These are phyloP conservation scores for Sclerospora graminicola DNA, from an alignment of 352 stramenopile genomes.

Conservation along the genomic window DNA sequence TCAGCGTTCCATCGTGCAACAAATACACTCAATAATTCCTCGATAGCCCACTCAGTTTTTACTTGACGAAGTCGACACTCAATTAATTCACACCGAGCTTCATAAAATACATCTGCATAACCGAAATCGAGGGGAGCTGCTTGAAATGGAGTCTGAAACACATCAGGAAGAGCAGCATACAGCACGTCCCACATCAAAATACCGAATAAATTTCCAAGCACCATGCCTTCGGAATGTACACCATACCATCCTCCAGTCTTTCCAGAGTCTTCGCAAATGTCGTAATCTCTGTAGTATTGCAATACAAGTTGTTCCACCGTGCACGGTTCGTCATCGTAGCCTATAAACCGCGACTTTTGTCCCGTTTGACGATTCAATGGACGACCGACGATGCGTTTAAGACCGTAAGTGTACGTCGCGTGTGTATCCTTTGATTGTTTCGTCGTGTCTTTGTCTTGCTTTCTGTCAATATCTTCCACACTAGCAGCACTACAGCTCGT, in stretches of 20 bases:
- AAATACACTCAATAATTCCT: conserved; percentile 34
- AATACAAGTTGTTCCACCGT: conserved; percentile 80
- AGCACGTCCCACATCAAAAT: conserved; percentile 86
- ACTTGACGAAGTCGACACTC: conserved; percentile 36
- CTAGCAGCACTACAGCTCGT: conserved; percentile 7
- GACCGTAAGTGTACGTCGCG: conserved; percentile 24
- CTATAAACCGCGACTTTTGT: conserved; percentile 80
- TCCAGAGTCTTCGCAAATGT: conserved; percentile 1
- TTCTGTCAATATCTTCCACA: neutral
- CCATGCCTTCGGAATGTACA: conserved; percentile 71
- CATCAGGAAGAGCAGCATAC: conserved; percentile 63
- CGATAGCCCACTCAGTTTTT: conserved; percentile 24
- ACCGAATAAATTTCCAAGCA: conserved; percentile 68
- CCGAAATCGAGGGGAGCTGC: conserved; percentile 61
- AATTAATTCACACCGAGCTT: conserved; percentile 29
- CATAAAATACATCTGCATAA: conserved; percentile 43
- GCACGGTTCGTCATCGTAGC: conserved; percentile 79
- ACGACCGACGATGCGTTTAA: conserved; percentile 49
- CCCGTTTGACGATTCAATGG: conserved; percentile 66
- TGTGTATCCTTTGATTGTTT: neutral
- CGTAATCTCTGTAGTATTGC: conserved; percentile 52
- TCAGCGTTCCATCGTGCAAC: conserved; percentile 25
- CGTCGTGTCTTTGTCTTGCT: conserved; percentile 6
- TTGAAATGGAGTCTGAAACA: conserved; percentile 85
- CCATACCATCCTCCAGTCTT: conserved; percentile 63